Conservation (phyloP, 495 filamentous ascomycete species). For the Penicillium salamii region DNA sequence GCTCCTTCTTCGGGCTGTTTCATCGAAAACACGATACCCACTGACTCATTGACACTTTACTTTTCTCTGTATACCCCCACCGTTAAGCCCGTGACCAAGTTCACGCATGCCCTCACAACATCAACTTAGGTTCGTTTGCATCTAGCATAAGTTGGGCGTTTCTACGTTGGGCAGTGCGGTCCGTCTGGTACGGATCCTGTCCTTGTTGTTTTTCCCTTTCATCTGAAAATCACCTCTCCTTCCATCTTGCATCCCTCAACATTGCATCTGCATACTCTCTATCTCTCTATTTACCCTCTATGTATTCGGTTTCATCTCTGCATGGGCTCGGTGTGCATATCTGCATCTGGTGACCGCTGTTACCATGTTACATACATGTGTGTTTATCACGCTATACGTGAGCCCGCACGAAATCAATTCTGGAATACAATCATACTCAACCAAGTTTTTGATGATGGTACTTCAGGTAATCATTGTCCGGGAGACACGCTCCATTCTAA, state of each 20-base stretch:
- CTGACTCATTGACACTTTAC: conserved; percentile 9
- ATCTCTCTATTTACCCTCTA: neutral
- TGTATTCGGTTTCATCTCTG: neutral
- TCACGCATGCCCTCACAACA: conserved; percentile 8
- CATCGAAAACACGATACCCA: conserved; percentile 21
- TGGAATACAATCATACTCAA: no score
- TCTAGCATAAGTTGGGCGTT: conserved; percentile 15
- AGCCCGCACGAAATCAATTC: no score
- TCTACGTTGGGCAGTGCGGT: conserved; percentile 1
- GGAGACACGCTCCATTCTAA: no score
- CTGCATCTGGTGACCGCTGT: no score
- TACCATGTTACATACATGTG: no score
- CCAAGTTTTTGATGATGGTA: no score
- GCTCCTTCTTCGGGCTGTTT: conserved; percentile 23
- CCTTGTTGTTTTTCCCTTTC: neutral
- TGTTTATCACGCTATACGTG: conserved; percentile 1
- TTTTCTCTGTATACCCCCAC: conserved; percentile 10
- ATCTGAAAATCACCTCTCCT: neutral
- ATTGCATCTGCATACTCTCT: neutral
- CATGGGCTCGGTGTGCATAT: no score
- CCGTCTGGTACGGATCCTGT: conserved; percentile 15
- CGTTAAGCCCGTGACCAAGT: conserved; percentile 1
- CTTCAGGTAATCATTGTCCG: no score
- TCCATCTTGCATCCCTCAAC: conserved; percentile 3
- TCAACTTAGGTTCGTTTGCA: conserved; percentile 5